Evolutionary conservation across 2,329 filamentous ascomycete species (phyloP).

Genomic region (Rasamsonia emersonii): DNA sequence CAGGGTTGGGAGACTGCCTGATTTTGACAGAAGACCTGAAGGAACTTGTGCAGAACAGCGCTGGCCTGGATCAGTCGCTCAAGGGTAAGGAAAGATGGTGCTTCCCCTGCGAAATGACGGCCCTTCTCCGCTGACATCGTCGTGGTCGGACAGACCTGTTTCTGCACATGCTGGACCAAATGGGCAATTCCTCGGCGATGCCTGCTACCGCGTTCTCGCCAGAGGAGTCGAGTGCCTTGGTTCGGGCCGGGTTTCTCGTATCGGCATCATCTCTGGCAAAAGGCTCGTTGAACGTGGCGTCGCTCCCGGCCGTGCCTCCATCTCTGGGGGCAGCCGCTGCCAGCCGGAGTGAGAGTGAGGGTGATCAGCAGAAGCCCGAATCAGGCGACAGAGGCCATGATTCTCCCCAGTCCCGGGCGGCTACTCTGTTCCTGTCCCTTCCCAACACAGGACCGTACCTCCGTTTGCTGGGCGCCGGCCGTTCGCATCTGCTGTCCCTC

Average conservation of each 20-base stretch:
- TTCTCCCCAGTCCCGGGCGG: slow-evolving; percentile 15
- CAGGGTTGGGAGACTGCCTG: slow-evolving; percentile 50
- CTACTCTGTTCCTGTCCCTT: slow-evolving; percentile 44
- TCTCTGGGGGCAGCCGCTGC: slow-evolving; percentile 14
- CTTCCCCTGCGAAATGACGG: slow-evolving; percentile 1
- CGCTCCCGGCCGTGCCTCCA: slow-evolving; percentile 22
- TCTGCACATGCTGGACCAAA: slow-evolving; percentile 35
- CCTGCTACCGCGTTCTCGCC: slow-evolving; percentile 36
- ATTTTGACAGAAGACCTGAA: slow-evolving; percentile 48
- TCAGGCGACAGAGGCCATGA: neutral
- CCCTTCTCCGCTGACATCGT: slow-evolving; percentile 5
- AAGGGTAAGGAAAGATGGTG: slow-evolving; percentile 21
- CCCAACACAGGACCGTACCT: slow-evolving; percentile 54
- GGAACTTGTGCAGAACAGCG: slow-evolving; percentile 27
- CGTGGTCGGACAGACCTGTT: slow-evolving; percentile 50
- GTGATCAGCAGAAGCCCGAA: slow-evolving; percentile 8
- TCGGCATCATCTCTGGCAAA: slow-evolving; percentile 35
- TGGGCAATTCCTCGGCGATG: slow-evolving; percentile 41
- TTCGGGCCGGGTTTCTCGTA: slow-evolving; percentile 48
- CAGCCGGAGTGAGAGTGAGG: slow-evolving; percentile 15
- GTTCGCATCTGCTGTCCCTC: slow-evolving; percentile 46
- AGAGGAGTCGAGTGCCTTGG: slow-evolving; percentile 41
- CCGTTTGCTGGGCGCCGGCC: slow-evolving; percentile 46
- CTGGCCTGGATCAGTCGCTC: slow-evolving; percentile 22
- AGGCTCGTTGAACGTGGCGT: slow-evolving; percentile 36